Base-by-base conservation (phyloP, 2,329 filamentous ascomycete genomes). In the Lasiodiplodia hormozganensis region DNA sequence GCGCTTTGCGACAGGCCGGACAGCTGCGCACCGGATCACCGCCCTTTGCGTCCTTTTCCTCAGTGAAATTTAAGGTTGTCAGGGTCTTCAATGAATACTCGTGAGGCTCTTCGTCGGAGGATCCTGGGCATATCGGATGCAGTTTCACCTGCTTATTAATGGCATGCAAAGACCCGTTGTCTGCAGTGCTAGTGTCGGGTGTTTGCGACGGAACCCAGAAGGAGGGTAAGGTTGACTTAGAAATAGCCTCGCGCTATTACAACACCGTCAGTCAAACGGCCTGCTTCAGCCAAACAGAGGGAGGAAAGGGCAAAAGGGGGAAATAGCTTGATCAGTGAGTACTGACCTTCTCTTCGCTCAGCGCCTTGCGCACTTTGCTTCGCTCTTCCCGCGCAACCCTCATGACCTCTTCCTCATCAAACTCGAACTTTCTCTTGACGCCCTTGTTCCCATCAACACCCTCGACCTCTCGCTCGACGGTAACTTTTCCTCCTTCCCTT, bases 141-240 rank as follows among this genome's bases (percentile, higher is more conserved):
- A 86, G 81, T 76, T 96, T 96, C 62, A 82, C 77, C 65, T 88
- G 86, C 76, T 88, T 90, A 65, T 85, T 82, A 60, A 84, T 38
- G 75, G 77, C 68, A 71, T 75, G 72, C 2, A 71, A 69, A 56
- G 74, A 82, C 57, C 87, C 87, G 47, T 85, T 86, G 67, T 80
- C 76, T 18, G 75, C 69, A 0, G 85, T 85, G 67, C 79, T 76
- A 21, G 75, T 69, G 0, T 85, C 84, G 0, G 93, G 93, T 0
- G 92, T 96, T 68, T 95, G 87, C 0, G 91, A 92, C 0, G 94
- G 95, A 1, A 95, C 91, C 96, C 95, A 98, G 81, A 98, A 98
- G 0, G 93, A 96, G 0, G 93, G 92, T 0, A 97, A 82, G 18
- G 86, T 86, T 1, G 51, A 54, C 62, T 56, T 66, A 7, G 49